Evolutionary conservation across 2,329 filamentous ascomycete genomes (phyloP), one percentile per base, ranked within the genome.

Genomic region (Ceratocystis huliohia): DNA sequence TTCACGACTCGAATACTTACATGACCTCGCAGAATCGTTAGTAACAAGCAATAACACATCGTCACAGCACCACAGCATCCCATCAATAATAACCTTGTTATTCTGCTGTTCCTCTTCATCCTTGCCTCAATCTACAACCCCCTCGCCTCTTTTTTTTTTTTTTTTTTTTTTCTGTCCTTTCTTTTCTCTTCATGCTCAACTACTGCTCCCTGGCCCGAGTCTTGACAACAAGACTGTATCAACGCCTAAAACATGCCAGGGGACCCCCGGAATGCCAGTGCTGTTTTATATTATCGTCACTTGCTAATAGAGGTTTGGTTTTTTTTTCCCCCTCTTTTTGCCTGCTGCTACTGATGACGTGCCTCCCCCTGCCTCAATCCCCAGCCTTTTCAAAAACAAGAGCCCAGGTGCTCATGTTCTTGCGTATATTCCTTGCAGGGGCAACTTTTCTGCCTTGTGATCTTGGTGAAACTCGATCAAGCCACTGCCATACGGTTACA

Each of bases 401-500:
- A 41, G 37, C 37, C 37, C 10, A 41, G 37, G 10, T 10, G 37
- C 37, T 41, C 37, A 41, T 41, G 3, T 41, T 41, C 10, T 41
- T 41, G 37, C 37, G 13, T 41, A 15, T 13, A 41, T 41, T 41
- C 10, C 3, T 41, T 41, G 37, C 37, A 41, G 37, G 37, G 37
- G 37, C 10, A 41, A 13, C 37, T 41, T 41, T 41, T 41, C 37
- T 41, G 10, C 37, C 37, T 41, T 20, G n/a, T 20, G 48, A 22
- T 53, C 22, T 53, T 53, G n/a, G 48, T 53, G 48, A 53, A 53
- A 53, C 48, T 53, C 48, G 48, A 53, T 53, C 48, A 53, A 53
- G 48, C 48, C 48, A 53, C 48, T 53, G 20, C 37, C 37, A 41
- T 41, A 41, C 37, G 10, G 37, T 25, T 53, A 5, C n/a, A 53